Evolutionary conservation across 257 asterid species (phyloP), one percentile per base, ranked within the genome.

Genomic region (Capsicum baccatum): DNA sequence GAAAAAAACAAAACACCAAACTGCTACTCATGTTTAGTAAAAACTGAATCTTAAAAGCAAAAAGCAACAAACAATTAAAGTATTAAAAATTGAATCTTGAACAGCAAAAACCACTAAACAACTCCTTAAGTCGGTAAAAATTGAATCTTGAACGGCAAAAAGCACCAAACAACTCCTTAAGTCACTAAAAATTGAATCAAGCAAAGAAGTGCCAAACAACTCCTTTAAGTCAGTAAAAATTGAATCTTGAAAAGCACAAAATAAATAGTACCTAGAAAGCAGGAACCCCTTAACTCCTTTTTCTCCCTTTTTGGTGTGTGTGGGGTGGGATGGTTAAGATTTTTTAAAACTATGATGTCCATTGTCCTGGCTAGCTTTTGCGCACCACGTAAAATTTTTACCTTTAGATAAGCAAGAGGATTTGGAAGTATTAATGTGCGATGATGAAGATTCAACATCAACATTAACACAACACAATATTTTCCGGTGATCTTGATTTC

Each of bases 381-480:
- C 33, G 33, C 33, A 26, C 33, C 33, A 0, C 33, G 33, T 26
- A 26, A 26, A 26, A 26, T 26, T 26, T 26, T 26, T 26, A 26
- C 42, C 42, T 39, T 39, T 39, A 39, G 42, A 39, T 4, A 39
- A 39, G 5, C 42, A 39, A 39, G 42, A 39, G 42, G 42, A 86
- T 55, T 85, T 85, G 60, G 96, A 89, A 84, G 91, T 87, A 80
- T 93, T 89, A 85, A 79, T 39, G 9, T 44, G 69, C 67, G 93
- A 90, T 73, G 86, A 87, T 68, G 42, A 39, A 2, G 42, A 39
- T 83, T 95, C 97, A 17, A 89, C 88, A 89, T 95, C 97, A 85
- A 92, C 84, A 26, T 91, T 94, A 85, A 94, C 85, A 26, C 90
- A 89, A 66, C 33, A 26, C 33, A 26, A 26, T 26, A 26, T 26